phyloP scores from a whole-genome alignment of 345 rosid species.

The Dipteronia sinensis region DNA sequence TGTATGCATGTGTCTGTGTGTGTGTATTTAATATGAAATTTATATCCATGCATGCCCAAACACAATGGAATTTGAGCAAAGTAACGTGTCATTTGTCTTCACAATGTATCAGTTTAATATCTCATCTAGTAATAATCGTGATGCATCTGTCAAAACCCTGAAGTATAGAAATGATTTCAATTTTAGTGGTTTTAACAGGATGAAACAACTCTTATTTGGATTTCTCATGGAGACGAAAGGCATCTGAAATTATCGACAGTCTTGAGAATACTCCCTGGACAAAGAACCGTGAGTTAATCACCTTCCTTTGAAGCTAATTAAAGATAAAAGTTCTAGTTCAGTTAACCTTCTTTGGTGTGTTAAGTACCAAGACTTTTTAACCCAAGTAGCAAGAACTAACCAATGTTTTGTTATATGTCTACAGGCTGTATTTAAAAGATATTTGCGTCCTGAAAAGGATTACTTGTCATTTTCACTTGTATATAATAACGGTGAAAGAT shows the following conservation, averaged over 20 bases:
- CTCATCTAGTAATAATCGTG: background rate
- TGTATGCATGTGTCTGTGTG: background rate
- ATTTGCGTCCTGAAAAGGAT: constrained; percentile 90
- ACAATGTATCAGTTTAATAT: background rate
- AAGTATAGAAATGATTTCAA: constrained; percentile 41
- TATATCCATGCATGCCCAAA: too few relatives aligned
- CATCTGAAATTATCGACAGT: constrained; percentile 65
- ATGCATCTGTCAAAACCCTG: constrained; percentile 16
- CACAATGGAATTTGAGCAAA: background rate
- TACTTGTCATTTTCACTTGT: constrained; percentile 91
- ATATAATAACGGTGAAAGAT: constrained; percentile 86
- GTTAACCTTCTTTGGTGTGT: constrained; percentile 8
- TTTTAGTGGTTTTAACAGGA: constrained; percentile 69
- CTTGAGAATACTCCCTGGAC: constrained; percentile 78
- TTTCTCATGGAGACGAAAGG: constrained; percentile 78
- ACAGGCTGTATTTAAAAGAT: constrained; percentile 93
- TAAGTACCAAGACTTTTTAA: background rate
- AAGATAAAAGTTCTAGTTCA: constrained; percentile 10
- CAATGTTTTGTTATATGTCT: constrained; percentile 8
- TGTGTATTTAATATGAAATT: background rate
- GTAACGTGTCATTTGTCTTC: background rate
- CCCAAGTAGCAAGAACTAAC: background rate
- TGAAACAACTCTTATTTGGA: constrained; percentile 81
- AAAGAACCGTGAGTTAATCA: constrained; percentile 80
- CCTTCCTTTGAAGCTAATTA: constrained; percentile 11